Evolutionary conservation across 1,139 yeast genomes (phyloP), one percentile per base, ranked within the genome.

Genomic region (Hyphopichia fennica): DNA sequence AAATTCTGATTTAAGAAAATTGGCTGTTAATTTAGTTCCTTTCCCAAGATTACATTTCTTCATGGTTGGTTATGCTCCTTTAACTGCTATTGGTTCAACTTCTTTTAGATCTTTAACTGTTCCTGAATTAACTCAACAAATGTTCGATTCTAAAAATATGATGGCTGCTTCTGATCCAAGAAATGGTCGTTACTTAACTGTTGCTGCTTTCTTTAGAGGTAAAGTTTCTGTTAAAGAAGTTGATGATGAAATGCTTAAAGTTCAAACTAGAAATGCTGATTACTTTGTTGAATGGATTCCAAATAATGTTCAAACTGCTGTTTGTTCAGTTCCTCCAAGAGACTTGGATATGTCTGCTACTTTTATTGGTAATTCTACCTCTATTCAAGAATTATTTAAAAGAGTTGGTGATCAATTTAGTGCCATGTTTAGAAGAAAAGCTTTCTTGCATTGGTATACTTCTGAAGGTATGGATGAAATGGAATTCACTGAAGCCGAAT

Each of bases 201-300:
- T 88, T 44, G 96, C 96, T 39, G 90, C 96, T 14, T 87, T 89
- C 72, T 89, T 87, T 73, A 81, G 96, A 68, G 96, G 96, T 69
- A 86, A 87, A 58, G 96, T 87, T 41, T 85, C 95, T 11, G 87
- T 86, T 44, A 87, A 87, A 69, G 96, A 89, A 69, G 96, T 89
- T 49, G 96, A 89, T 63, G 96, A 89, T 62, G 96, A 88, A 67
- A 87, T 89, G 91, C 81, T 75, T 66, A 82, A 82, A 62, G 87
- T 87, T 47, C 95, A 89, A 72, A 81, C 86, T 46, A 84, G 86
- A 67, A 85, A 88, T 67, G 76, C 90, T 18, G 80, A 84, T 44
- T 82, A 84, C 64, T 88, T 88, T 60, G 97, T 90, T 45, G 96
- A 90, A 67, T 90, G 96, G 96, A 90, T 90, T 69, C 96, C 97